Base-by-base conservation (phyloP, 306 rosid species). In the Sicyos baderoa region DNA sequence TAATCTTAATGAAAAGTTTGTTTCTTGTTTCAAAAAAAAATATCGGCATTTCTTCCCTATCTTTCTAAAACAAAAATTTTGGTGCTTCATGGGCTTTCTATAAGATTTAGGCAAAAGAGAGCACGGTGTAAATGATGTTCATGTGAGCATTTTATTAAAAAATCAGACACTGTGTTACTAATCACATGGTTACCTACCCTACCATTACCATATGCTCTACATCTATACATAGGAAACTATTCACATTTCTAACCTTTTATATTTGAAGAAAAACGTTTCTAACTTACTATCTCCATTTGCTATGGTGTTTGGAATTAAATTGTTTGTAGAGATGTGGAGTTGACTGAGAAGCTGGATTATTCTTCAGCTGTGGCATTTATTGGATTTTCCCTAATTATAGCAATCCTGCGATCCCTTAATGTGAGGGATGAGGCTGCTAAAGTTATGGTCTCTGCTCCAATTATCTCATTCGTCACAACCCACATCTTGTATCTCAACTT, bases 371-470 rank as follows among this genome's bases (percentile, higher is more conserved):
- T 85, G 71, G 96, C 97, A 76, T 82, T 90, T 50, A 81, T 88
- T 54, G 99, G 97, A 67, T 86, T 79, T 76, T 75, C 89, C 75
- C 97, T 93, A 75, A 79, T 90, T 75, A 72, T 86, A n/a, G 68
- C 94, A 11, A 77, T 85, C 68, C 27, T 88, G 68, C 83, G 97
- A 75, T 82, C 87, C 78, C 85, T 90, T 81, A 78, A 83, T 75
- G 89, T 88, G 77, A 85, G 87, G 80, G 96, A 86, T 79, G 99
- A 88, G 79, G 94, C 94, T 81, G 86, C 90, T 32, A 84, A 87
- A 79, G 88, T 93, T 76, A 93, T 93, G 99, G 79, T 93, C 81
- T 76, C 91, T 80, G 99, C 99, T 57, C 99, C 99, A 25, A 73
- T 90, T 80, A 51, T 82, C 63, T 91, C 99, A 11, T 90, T 93